Percentiles rank a stretch among this genome's conserved stretches.
phyloP scores from a whole-genome alignment of 2,329 filamentous ascomycete genomes.

The Phyllosticta paracitricarpa region DNA sequence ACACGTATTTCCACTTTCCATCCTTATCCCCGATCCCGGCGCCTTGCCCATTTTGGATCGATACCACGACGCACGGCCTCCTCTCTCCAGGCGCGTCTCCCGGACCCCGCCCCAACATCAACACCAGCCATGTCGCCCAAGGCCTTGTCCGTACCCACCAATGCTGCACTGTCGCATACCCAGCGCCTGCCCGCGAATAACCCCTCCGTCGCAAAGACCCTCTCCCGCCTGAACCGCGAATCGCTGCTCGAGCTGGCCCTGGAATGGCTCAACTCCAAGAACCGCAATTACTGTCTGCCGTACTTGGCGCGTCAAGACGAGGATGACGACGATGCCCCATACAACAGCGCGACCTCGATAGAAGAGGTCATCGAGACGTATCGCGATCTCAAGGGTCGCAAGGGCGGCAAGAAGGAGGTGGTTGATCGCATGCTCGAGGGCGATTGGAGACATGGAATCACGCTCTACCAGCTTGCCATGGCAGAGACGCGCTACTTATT shows the following conservation, averaged over 20 bases:
- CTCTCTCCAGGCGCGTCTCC: too few relatives aligned
- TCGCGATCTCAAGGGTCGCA: slow-evolving; percentile 30
- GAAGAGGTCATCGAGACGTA: slow-evolving; percentile 52
- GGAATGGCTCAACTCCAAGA: slow-evolving; percentile 65
- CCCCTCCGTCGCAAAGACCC: slow-evolving; percentile 52
- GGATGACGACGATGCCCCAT: slow-evolving; percentile 50
- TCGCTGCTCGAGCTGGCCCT: slow-evolving; percentile 63
- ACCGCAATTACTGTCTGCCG: slow-evolving; percentile 50
- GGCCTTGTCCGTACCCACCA: slow-evolving; percentile 56
- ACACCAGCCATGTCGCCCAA: slow-evolving; percentile 9
- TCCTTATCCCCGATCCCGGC: neutral
- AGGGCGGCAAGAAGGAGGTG: slow-evolving; percentile 43
- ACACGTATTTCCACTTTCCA: too few relatives aligned
- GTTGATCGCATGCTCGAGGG: slow-evolving; percentile 47
- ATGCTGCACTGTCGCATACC: slow-evolving; percentile 59
- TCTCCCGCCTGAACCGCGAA: slow-evolving; percentile 61
- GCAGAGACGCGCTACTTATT: slow-evolving; percentile 45
- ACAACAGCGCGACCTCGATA: slow-evolving; percentile 56
- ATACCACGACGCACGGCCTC: neutral
- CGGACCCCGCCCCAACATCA: neutral
- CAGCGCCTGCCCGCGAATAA: slow-evolving; percentile 59
- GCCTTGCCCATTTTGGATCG: neutral
- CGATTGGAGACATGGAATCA: slow-evolving; percentile 47
- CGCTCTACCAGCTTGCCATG: slow-evolving; percentile 46
- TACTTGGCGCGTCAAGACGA: slow-evolving; percentile 41